These are phyloP conservation scores for Anthracocystis walkeri DNA, from an alignment of 1,284 basidiomycete species.

Conservation along the genomic window DNA sequence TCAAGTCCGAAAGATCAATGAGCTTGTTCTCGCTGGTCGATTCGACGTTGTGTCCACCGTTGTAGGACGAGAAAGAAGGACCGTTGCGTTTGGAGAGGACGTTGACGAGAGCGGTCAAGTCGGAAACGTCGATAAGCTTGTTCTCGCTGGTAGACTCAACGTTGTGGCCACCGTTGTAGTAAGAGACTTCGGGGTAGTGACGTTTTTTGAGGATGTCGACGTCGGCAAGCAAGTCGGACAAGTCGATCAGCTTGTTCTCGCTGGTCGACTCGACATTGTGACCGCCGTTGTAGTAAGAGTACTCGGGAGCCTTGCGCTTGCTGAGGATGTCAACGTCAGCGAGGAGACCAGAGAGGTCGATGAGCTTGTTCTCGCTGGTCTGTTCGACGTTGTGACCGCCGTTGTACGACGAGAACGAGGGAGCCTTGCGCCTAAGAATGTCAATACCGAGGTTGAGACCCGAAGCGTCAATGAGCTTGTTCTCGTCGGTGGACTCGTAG, in stretches of 20 bases:
- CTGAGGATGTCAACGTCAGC: slow-evolving; percentile 27
- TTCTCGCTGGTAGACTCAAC: slow-evolving; percentile 38
- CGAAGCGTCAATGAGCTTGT: slow-evolving; percentile 34
- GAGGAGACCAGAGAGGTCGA: slow-evolving; percentile 25
- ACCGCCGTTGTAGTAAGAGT: slow-evolving; percentile 44
- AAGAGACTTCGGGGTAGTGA: slow-evolving; percentile 10
- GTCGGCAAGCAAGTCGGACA: slow-evolving; percentile 22
- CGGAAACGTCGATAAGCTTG: slow-evolving; percentile 45
- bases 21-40: slow-evolving; percentile 51
- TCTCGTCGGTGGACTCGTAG: slow-evolving; percentile 29
- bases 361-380: slow-evolving; percentile 35
- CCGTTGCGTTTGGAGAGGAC: slow-evolving; percentile 37
- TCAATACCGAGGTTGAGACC: slow-evolving; percentile 15
- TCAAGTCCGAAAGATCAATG: slow-evolving; percentile 41
- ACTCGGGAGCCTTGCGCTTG: slow-evolving; percentile 30
- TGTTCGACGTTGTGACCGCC: slow-evolving; percentile 36
- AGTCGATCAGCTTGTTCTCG: slow-evolving; percentile 42
- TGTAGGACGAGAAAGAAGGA: slow-evolving; percentile 21
- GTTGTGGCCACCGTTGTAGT: slow-evolving; percentile 49
- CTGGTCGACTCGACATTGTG: slow-evolving; percentile 40
- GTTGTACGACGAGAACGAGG: slow-evolving; percentile 23
- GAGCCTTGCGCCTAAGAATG: slow-evolving; percentile 25
- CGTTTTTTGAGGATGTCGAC: slow-evolving; percentile 31
- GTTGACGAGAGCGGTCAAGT: slow-evolving; percentile 37
- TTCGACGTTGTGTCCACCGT: slow-evolving; percentile 46